Percentiles rank a stretch among this genome's conserved stretches.
Conservation (phyloP, 2,329 filamentous ascomycete species). For the Aspergillus awamori region DNA sequence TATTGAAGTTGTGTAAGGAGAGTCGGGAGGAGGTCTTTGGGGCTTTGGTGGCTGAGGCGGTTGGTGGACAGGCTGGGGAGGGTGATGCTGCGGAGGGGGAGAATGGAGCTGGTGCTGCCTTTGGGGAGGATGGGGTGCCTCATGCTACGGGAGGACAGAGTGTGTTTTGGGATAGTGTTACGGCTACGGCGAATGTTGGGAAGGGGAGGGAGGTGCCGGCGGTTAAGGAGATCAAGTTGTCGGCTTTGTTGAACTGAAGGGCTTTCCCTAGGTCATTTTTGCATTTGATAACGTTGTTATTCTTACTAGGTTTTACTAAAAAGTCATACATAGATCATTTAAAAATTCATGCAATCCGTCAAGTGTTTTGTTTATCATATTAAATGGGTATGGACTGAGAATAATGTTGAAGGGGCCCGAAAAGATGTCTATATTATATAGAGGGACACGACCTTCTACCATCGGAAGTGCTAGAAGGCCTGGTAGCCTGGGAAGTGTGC, state of each 20-base stretch:
- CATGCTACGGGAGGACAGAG: slow-evolving; percentile 31
- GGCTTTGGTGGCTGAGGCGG: slow-evolving; percentile 16
- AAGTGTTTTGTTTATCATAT: neutral
- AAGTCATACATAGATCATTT: slow-evolving; percentile 8
- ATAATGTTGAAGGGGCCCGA: neutral
- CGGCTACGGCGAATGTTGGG: slow-evolving; percentile 40
- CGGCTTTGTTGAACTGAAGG: slow-evolving; percentile 40
- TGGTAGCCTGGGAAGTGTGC: neutral
- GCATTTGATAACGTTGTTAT: neutral
- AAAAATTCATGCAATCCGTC: neutral
- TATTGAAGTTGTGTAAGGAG: slow-evolving; percentile 68
- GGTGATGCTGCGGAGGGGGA: slow-evolving; percentile 22
- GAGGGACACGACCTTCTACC: neutral
- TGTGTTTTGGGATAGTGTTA: slow-evolving; percentile 46
- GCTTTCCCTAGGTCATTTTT: too few relatives aligned
- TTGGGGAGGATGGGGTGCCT: slow-evolving; percentile 22
- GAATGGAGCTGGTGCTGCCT: slow-evolving; percentile 14
- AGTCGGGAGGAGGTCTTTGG: slow-evolving; percentile 74
- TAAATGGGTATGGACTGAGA: neutral
- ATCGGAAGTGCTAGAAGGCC: neutral
- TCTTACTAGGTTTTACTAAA: neutral
- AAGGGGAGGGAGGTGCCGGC: slow-evolving; percentile 51
- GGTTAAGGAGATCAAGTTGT: slow-evolving; percentile 52
- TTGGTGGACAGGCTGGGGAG: slow-evolving; percentile 18
- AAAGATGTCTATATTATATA: neutral